Conservation (phyloP, 2,329 filamentous ascomycete genomes). For the Arthrobotrys iridis region DNA sequence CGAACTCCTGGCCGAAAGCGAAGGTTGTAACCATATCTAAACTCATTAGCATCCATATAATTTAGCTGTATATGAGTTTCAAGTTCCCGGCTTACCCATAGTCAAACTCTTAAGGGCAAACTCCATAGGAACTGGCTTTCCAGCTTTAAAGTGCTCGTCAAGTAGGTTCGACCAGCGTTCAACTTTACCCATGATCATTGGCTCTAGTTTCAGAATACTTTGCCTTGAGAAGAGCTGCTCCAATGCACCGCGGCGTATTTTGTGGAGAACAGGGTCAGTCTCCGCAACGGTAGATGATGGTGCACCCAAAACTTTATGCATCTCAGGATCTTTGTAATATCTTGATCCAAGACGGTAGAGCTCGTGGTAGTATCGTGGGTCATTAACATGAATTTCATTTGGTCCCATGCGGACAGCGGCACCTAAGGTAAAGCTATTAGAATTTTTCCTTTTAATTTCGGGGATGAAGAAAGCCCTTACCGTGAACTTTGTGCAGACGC, state of each 20-base stretch:
- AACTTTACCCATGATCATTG: constrained; percentile 24
- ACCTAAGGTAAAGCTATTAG: not conserved
- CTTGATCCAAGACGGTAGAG: constrained; percentile 23
- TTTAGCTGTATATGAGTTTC: not conserved
- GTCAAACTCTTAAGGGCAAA: constrained; percentile 18
- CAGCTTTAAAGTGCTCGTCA: constrained; percentile 17
- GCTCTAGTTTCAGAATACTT: constrained; percentile 26
- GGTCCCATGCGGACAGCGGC: constrained; percentile 19
- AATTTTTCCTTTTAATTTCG: not conserved
- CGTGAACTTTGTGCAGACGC: constrained; percentile 19
- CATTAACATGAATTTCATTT: constrained; percentile 26
- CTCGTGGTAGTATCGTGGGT: constrained; percentile 26
- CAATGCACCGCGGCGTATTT: constrained; percentile 12
- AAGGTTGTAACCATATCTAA: constrained; percentile 38
- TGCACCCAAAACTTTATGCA: constrained; percentile 29
- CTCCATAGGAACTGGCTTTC: constrained; percentile 21
- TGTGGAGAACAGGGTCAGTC: constrained; percentile 17
- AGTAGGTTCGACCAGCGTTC: constrained; percentile 20
- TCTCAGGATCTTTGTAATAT: constrained; percentile 34
- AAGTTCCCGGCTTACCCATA: not conserved
- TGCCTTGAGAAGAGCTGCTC: constrained; percentile 32
- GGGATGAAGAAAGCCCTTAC: not conserved
- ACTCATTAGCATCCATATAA: not conserved
- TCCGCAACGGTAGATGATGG: constrained; percentile 23
- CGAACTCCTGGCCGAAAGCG: constrained; percentile 20